Percentiles rank a stretch among this genome's conserved stretches.
phyloP scores from a whole-genome alignment of 2,329 filamentous ascomycete species.

The Xylaria sp. region DNA sequence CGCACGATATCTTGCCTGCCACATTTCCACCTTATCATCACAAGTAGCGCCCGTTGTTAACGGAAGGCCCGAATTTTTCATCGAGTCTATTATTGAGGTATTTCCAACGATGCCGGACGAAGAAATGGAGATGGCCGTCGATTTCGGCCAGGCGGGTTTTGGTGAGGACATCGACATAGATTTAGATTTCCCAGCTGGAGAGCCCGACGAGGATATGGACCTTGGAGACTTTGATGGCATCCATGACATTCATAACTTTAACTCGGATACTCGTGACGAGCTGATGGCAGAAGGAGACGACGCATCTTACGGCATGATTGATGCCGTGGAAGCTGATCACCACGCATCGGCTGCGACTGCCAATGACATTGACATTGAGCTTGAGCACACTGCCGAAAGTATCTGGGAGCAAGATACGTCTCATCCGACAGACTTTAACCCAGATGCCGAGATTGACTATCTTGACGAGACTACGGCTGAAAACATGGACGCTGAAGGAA shows the following conservation, averaged over 20 bases:
- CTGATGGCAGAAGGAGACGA: constrained; percentile 51
- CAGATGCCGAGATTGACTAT: constrained; percentile 43
- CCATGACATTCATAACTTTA: constrained; percentile 47
- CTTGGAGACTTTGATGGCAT: constrained; percentile 48
- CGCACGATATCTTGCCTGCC: constrained; percentile 11
- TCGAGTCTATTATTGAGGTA: constrained; percentile 7
- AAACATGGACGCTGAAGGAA: constrained; percentile 32
- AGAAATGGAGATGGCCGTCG: constrained; percentile 51
- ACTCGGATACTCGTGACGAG: constrained; percentile 49
- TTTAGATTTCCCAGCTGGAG: constrained; percentile 48
- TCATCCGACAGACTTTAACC: constrained; percentile 32
- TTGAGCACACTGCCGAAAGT: constrained; percentile 45
- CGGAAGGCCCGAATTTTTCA: constrained; percentile 3
- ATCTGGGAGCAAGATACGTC: constrained; percentile 44
- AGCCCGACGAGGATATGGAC: constrained; percentile 49
- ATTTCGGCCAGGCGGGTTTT: constrained; percentile 46
- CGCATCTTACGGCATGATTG: constrained; percentile 50
- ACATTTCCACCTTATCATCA: constrained; percentile 10
- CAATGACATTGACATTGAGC: constrained; percentile 49
- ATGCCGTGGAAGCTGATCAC: constrained; percentile 47
- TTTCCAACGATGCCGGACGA: constrained; percentile 47
- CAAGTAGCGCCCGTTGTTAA: constrained; percentile 13
- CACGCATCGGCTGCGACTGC: constrained; percentile 39
- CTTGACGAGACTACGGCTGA: constrained; percentile 36
- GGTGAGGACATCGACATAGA: constrained; percentile 51